Base-by-base conservation (phyloP, 2,329 filamentous ascomycete species). In the Truncatella angustata region DNA sequence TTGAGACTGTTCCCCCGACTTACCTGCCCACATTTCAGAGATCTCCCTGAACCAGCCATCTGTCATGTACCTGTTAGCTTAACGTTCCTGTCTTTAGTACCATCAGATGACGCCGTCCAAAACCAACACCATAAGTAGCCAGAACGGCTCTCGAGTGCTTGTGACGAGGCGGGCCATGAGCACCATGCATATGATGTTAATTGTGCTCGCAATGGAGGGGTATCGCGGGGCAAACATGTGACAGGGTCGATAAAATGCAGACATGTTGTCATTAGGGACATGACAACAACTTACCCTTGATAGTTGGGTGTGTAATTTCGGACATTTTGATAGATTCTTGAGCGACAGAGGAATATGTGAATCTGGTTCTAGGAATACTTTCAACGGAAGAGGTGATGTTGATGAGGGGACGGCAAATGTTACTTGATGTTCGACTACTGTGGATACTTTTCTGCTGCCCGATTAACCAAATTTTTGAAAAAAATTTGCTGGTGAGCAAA, bases 31-130 rank as follows among this genome's bases (percentile, higher is more conserved):
- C 93, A 99, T 97, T 70, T 94, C 80, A 64, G 90, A 96, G 77
- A 96, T 92, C 80, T 99, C 94, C 74, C 91, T 90, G 88, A 99
- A 99, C 94, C 94, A 99, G 79, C 93, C 94, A 96, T 97, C 94
- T 96, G 63, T 14, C 54, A 40, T 14, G 20, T 11, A 18, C 34
- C 11, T 49, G 35, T 49, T 18, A 46, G 50, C 42, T 30, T 28
- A 32, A 4, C 23, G 40, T 18, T 44, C 40, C 24, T 44, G 5
- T 26, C 4, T 30, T 20, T 46, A n/a, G n/a, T n/a, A n/a, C n/a
- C n/a, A n/a, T n/a, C n/a, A n/a, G n/a, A n/a, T n/a, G n/a, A n/a
- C n/a, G n/a, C n/a, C n/a, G n/a, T n/a, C n/a, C n/a, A n/a, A n/a
- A n/a, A n/a, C n/a, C n/a, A n/a, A n/a, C n/a, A n/a, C n/a, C n/a